phyloP scores from a whole-genome alignment of 176 grass and related monocot species.

The Zoysia japonica region DNA sequence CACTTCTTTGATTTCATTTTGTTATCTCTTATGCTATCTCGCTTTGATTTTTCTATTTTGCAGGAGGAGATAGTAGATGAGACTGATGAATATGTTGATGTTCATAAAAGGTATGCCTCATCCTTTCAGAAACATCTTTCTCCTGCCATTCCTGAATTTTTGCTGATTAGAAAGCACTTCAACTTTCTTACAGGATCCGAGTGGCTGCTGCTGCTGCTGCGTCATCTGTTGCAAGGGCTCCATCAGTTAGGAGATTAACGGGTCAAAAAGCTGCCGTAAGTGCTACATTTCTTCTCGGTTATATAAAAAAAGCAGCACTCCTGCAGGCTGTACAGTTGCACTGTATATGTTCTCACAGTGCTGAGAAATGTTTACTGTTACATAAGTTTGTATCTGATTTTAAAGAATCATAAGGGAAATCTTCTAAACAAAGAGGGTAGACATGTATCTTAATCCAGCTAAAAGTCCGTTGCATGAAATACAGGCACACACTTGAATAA shows the following conservation, averaged over 20 bases:
- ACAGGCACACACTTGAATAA: background rate
- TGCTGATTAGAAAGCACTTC: constrained; percentile 10
- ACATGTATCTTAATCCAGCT: constrained; percentile 7
- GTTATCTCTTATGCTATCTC: background rate
- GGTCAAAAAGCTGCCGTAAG: constrained; percentile 80
- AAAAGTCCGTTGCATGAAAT: background rate
- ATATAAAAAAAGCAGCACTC: background rate
- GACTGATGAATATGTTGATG: constrained; percentile 99
- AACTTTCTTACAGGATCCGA: constrained; percentile 68
- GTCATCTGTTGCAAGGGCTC: constrained; percentile 95
- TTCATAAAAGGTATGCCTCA: constrained; percentile 84
- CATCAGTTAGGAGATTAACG: constrained; percentile 82
- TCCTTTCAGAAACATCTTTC: constrained; percentile 1
- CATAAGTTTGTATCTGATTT: background rate
- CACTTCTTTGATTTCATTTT: background rate
- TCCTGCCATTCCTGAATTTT: constrained; percentile 25
- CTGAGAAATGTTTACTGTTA: background rate
- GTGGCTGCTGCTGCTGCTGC: constrained; percentile 91
- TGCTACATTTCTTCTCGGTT: constrained; percentile 29
- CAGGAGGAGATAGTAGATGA: constrained; percentile 99
- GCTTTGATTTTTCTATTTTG: constrained; percentile 31
- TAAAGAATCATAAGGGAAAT: background rate
- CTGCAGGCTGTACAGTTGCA: constrained; percentile 4
- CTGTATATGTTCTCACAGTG: background rate
- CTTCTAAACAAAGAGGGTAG: background rate